Percentiles rank a stretch among this genome's conserved stretches.
Conservation (phyloP, 2,329 filamentous ascomycete genomes). For the Phialophora verrucosa region DNA sequence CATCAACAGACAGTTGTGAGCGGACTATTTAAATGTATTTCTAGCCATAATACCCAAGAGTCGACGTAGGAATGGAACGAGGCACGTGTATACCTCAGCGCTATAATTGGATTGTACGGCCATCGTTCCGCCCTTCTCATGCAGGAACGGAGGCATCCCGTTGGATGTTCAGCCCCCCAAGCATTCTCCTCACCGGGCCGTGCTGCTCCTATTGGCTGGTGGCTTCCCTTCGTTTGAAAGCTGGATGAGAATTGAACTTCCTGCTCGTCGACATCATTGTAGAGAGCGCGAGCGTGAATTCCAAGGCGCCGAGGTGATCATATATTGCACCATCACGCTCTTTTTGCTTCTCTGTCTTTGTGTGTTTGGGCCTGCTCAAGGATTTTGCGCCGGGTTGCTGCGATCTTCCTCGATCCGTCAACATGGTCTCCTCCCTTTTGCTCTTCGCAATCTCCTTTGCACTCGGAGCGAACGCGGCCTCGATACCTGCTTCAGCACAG, state of each 20-base stretch:
- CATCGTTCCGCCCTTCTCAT: background rate
- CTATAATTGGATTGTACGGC: background rate
- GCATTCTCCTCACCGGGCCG: background rate
- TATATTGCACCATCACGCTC: background rate
- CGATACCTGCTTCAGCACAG: conserved; percentile 27
- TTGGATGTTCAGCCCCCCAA: background rate
- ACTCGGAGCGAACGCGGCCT: conserved; percentile 19
- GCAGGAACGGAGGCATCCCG: conserved; percentile 1
- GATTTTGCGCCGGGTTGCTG: background rate
- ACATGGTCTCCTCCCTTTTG: conserved; percentile 28
- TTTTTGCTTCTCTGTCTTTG: background rate
- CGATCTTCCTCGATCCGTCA: background rate
- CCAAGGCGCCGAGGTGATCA: background rate
- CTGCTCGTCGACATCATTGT: background rate
- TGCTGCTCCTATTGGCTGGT: background rate
- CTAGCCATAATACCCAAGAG: background rate
- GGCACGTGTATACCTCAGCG: background rate
- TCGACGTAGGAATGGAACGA: background rate
- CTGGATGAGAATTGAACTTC: background rate
- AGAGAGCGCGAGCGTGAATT: background rate
- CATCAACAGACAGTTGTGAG: background rate
- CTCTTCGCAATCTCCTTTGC: conserved; percentile 25
- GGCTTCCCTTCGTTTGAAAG: background rate
- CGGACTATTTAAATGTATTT: background rate
- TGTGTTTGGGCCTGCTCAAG: background rate